phyloP scores from a whole-genome alignment of 2,329 filamentous ascomycete genomes.

The Pseudocercospora ulei region DNA sequence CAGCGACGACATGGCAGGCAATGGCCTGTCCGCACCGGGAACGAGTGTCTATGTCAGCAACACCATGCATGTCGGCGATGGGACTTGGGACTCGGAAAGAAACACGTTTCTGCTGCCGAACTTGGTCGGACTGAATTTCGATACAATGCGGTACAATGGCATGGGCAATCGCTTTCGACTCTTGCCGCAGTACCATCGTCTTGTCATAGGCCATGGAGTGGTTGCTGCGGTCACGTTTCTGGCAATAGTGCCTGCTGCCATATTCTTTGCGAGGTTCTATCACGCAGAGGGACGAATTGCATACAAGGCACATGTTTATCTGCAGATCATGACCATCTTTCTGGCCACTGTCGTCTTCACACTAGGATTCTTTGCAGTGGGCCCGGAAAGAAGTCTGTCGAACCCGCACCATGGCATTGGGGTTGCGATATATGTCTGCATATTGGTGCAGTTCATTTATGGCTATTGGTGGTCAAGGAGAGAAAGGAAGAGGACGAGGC shows the following conservation, averaged over 20 bases:
- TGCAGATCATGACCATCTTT: conserved; percentile 59
- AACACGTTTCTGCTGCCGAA: conserved; percentile 73
- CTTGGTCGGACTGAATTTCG: conserved; percentile 64
- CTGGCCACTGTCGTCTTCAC: conserved; percentile 63
- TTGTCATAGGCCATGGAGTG: conserved; percentile 63
- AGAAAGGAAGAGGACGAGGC: conserved; percentile 39
- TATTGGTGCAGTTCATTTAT: conserved; percentile 61
- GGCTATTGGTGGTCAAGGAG: conserved; percentile 55
- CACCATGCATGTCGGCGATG: conserved; percentile 69
- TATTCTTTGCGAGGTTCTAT: conserved; percentile 65
- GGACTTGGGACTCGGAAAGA: conserved; percentile 69
- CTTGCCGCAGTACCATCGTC: conserved; percentile 57
- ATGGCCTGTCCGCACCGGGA: conserved; percentile 55
- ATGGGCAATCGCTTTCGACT: conserved; percentile 73
- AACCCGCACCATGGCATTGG: conserved; percentile 83
- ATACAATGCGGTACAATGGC: conserved; percentile 77
- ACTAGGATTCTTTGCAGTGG: conserved; percentile 69
- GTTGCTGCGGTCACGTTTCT: conserved; percentile 65
- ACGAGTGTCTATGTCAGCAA: conserved; percentile 62
- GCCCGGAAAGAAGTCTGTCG: conserved; percentile 58
- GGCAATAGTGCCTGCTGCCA: conserved; percentile 60
- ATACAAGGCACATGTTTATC: conserved; percentile 61
- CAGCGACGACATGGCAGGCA: conserved; percentile 25
- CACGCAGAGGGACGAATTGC: conserved; percentile 47
- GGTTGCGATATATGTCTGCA: conserved; percentile 63